Conservation (phyloP, 768 basidiomycete species). For the Phylloporus sp. region DNA sequence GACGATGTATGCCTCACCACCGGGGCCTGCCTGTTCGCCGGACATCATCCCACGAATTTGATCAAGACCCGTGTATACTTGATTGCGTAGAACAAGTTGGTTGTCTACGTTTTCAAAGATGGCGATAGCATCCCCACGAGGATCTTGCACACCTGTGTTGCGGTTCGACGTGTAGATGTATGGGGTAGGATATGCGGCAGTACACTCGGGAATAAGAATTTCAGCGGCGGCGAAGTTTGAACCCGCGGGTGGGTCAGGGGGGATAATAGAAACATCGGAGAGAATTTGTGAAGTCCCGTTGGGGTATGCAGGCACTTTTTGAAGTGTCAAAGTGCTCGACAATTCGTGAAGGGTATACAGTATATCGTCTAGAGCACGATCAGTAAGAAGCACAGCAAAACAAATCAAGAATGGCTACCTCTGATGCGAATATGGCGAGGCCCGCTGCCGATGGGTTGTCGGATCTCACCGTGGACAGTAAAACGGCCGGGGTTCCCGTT, state of each 20-base stretch:
- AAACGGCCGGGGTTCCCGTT: constrained; percentile 42
- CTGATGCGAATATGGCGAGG: constrained; percentile 49
- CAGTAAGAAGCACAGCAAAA: not conserved
- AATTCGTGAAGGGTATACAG: constrained; percentile 56
- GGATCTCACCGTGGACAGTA: constrained; percentile 56
- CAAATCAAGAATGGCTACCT: constrained; percentile 18
- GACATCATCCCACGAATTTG: constrained; percentile 68
- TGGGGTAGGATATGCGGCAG: constrained; percentile 42
- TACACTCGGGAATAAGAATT: constrained; percentile 54
- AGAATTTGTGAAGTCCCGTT: constrained; percentile 51
- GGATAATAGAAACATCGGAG: constrained; percentile 47
- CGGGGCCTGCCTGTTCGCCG: constrained; percentile 37
- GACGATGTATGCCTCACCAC: constrained; percentile 50
- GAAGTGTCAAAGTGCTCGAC: constrained; percentile 53
- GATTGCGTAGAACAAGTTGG: constrained; percentile 40
- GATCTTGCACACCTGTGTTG: constrained; percentile 48
- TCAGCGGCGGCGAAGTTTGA: constrained; percentile 53
- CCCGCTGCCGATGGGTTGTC: constrained; percentile 59
- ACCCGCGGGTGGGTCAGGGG: constrained; percentile 37
- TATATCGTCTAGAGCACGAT: constrained; percentile 37
- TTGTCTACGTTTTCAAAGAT: constrained; percentile 48
- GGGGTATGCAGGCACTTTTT: constrained; percentile 43
- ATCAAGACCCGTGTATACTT: constrained; percentile 60
- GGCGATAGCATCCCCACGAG: constrained; percentile 60
- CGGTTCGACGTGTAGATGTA: constrained; percentile 70